Evolutionary conservation across 306 rosid genomes (phyloP), one percentile per base, ranked within the genome.

Genomic region (Cicer arietinum): DNA sequence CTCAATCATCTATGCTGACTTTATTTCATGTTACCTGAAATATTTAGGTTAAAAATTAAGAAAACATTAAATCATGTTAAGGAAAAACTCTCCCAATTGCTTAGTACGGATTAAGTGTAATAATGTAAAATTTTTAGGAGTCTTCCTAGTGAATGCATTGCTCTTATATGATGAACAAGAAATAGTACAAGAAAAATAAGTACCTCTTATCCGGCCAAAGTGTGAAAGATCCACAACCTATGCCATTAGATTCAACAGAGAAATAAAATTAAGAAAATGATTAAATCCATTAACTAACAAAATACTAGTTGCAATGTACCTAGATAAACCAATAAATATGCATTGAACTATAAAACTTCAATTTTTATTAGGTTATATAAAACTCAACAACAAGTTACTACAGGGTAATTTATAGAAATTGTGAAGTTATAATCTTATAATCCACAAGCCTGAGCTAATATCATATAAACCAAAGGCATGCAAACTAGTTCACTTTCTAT

Each of bases 201-300:
- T 14, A 14, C 16, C 16, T 14, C 16, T 14, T 14, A 14, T 14
- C 16, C 16, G 16, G 16, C 16, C 16, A 14, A 14, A 14, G 16
- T 14, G 16, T 67, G 98, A 94, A 61, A 20, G 97, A 84, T 94
- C 97, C 82, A 87, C 97, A 11, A 91, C 96, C 98, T 91, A 86
- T 14, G 51, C 56, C 71, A 87, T 60, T 22, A 69, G 51, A 80
- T 48, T 39, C n/a, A 45, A 60, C n/a, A 37, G 53, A 71, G 64
- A 70, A 22, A 76, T 54, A 14, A 73, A 68, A 76, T 16, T 20
- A 77, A 66, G 73, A 45, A 70, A 62, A 50, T 14, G 1, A 68
- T 17, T n/a, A 61, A 72, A 20, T 18, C 59, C 37, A 54, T 22
- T 56, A 52, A 22, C 62, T 40, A 69, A 40, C 64, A 43, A 53